Evolutionary conservation across 306 rosid genomes (phyloP), one percentile per base, ranked within the genome.

Genomic region (Malus sieversii): DNA sequence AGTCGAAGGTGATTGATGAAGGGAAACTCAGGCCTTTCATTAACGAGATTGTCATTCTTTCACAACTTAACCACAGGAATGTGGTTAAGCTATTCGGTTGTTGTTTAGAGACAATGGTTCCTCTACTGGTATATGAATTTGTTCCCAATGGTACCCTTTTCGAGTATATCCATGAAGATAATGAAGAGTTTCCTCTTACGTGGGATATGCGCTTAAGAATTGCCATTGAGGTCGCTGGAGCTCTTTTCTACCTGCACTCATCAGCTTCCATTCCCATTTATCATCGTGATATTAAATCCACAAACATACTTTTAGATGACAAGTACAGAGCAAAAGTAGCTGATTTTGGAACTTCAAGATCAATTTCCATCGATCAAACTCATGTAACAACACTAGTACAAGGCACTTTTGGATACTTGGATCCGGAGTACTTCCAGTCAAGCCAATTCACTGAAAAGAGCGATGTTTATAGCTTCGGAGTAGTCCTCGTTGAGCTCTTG

Each of bases 361-460:
- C 75, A 16, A 42, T 80, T 67, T 8, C 68, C 71, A 45, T 74
- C 5, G 79, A 80, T 22, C 71, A 80, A 46, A 68, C 83, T 7
- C 83, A 80, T 33, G 66, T 80, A 4, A 79, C 78, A 4, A 79
- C 79, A 15, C 5, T 29, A 5, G 83, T 74, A 14, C 64, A 68
- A 12, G 79, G 83, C 3, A 79, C 79, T 58, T 79, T 79, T 12
- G 79, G 83, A 16, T 79, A 79, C 71, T 67, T 74, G 64, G 83
- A 79, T 16, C 79, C 83, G 2, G 79, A 79, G 10, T 79, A 74
- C 75, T 79, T 79, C 9, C 71, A 67, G 2, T 74, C 79, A 22
- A 74, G 55, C 60, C 71, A 66, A 29, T 73, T 79, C 32, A 79
- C 78, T 0, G 74, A 79, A 2, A 79, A 66, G 59, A 72, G 74